These are phyloP conservation scores for Exobasidium cylindrosporum DNA, from an alignment of 1,284 basidiomycete species.

Conservation along the genomic window DNA sequence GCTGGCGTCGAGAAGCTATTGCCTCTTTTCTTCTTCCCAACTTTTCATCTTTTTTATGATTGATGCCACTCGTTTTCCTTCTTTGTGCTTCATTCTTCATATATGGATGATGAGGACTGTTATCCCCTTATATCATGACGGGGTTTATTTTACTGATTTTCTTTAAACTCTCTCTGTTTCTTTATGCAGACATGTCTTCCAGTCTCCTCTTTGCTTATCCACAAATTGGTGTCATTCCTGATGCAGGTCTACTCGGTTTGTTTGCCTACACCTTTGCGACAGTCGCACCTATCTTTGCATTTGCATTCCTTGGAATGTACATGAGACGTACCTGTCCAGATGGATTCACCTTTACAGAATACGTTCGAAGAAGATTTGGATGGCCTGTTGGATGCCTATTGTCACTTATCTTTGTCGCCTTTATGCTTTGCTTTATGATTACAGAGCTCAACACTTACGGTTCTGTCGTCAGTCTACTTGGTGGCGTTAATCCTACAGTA, in stretches of 20 bases:
- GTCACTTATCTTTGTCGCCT: constrained; percentile 49
- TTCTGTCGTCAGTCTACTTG: constrained; percentile 37
- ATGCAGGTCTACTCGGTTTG: constrained; percentile 49
- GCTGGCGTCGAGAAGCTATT: constrained; percentile 56
- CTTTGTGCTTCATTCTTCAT: constrained; percentile 1
- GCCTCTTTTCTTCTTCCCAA: constrained; percentile 15
- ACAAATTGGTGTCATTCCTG: constrained; percentile 53
- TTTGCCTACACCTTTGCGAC: constrained; percentile 51
- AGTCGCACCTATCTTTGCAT: constrained; percentile 49
- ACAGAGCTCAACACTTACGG: constrained; percentile 55
- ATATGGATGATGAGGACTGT: not conserved
- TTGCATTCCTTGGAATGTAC: constrained; percentile 52
- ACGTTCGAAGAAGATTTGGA: constrained; percentile 51
- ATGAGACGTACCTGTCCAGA: constrained; percentile 51
- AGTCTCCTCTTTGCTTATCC: constrained; percentile 53
- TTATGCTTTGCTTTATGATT: constrained; percentile 56
- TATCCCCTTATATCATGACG: not conserved
- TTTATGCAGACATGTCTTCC: constrained; percentile 50
- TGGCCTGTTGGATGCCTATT: constrained; percentile 51
- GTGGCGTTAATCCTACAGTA: constrained; percentile 44
- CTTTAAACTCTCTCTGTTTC: constrained; percentile 1
- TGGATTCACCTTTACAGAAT: constrained; percentile 54
- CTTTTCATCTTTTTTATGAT: not conserved
- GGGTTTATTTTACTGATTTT: not conserved
- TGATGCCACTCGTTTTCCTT: constrained; percentile 5